These are phyloP conservation scores for Blastocladiella britannica DNA, from an alignment of 192 early-diverging fungal species.

Conservation along the genomic window DNA sequence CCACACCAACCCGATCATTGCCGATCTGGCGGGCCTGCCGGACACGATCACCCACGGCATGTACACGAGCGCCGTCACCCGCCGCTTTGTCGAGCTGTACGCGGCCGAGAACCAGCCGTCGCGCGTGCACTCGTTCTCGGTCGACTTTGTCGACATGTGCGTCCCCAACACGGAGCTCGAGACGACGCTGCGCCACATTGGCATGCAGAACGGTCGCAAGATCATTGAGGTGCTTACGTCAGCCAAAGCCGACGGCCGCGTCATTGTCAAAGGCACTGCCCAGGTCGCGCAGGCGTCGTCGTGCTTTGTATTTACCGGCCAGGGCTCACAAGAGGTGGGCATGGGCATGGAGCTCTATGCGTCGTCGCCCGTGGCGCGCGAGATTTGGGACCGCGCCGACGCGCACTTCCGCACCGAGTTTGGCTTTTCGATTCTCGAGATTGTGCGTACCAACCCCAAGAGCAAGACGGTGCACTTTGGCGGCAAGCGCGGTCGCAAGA, in stretches of 20 bases:
- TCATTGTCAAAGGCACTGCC: slow-evolving; percentile 67
- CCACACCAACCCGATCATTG: slow-evolving; percentile 88
- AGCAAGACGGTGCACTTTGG: slow-evolving; percentile 73
- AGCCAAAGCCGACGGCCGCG: slow-evolving; percentile 56
- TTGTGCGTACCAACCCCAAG: slow-evolving; percentile 71
- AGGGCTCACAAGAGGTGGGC: slow-evolving; percentile 84
- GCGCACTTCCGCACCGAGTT: slow-evolving; percentile 63
- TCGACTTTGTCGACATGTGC: slow-evolving; percentile 83
- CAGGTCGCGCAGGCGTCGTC: slow-evolving; percentile 84
- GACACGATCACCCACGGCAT: slow-evolving; percentile 93
- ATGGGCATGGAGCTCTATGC: slow-evolving; percentile 91
- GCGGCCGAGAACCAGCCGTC: slow-evolving; percentile 82
- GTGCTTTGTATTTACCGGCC: slow-evolving; percentile 85
- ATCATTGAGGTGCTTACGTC: slow-evolving; percentile 69
- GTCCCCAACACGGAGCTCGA: slow-evolving; percentile 71
- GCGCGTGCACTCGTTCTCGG: slow-evolving; percentile 66
- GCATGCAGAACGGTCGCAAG: slow-evolving; percentile 92
- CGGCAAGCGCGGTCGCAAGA: slow-evolving; percentile 55
- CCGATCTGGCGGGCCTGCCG: slow-evolving; percentile 67
- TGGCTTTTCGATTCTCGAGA: slow-evolving; percentile 70
- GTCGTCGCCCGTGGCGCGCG: slow-evolving; percentile 56
- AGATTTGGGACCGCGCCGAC: slow-evolving; percentile 83
- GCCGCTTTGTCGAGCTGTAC: slow-evolving; percentile 88
- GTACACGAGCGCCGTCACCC: slow-evolving; percentile 86
- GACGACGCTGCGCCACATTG: slow-evolving; percentile 76